phyloP scores from a whole-genome alignment of 345 rosid genomes.

The Eucalyptus pauciflora region DNA sequence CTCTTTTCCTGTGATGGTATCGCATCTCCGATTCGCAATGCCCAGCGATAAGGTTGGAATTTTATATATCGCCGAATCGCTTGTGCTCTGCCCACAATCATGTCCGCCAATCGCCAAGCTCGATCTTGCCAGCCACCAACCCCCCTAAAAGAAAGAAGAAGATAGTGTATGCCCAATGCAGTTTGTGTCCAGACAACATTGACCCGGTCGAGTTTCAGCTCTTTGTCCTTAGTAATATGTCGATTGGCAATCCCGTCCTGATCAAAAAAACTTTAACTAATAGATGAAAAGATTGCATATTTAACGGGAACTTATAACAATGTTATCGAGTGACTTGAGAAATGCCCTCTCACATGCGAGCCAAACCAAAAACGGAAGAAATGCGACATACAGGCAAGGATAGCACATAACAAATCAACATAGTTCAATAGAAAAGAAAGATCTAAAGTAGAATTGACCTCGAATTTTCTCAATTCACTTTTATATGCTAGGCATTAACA shows the following conservation, averaged over 20 bases:
- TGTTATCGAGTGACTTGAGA: background rate
- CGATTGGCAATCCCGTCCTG: background rate
- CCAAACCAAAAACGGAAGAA: background rate
- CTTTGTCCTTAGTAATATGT: background rate
- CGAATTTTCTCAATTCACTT: background rate
- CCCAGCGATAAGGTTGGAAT: background rate
- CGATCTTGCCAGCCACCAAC: background rate
- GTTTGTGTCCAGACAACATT: background rate
- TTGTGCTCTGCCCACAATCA: background rate
- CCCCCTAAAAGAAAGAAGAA: background rate
- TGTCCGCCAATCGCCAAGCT: background rate
- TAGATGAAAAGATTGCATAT: background rate
- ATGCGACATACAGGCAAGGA: background rate
- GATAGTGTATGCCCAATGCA: background rate
- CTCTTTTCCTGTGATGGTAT: background rate
- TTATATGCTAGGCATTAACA: background rate
- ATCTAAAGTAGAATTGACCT: background rate
- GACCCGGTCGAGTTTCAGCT: background rate
- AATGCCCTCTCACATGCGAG: background rate
- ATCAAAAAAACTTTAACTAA: background rate
- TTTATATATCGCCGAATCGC: background rate
- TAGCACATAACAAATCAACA: background rate
- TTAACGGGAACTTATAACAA: background rate
- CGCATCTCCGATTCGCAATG: background rate
- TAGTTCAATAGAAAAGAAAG: background rate